Conservation (phyloP, 192 early-diverging fungal species). For the Chytriomyces sp. region DNA sequence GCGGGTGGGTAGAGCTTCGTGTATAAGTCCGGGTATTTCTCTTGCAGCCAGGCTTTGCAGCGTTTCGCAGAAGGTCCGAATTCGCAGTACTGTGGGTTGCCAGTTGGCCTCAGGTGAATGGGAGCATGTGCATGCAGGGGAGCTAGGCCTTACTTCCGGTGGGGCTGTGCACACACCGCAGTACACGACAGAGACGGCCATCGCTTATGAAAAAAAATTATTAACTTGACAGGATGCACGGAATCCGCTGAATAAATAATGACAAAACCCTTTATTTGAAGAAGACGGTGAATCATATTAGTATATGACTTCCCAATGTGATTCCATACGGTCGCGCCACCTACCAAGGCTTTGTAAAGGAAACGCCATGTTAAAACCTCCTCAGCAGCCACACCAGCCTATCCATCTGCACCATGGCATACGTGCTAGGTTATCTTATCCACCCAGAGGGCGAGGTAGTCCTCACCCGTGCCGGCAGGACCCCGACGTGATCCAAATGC, state of each 20-base stretch:
- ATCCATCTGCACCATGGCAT: slow-evolving; percentile 60
- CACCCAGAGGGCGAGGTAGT: slow-evolving; percentile 76
- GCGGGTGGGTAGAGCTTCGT: slow-evolving; percentile 57
- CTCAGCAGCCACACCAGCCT: slow-evolving; percentile 37
- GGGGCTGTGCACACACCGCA: slow-evolving; percentile 42
- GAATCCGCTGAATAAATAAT: too few relatives aligned
- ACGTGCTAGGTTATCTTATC: slow-evolving; percentile 61
- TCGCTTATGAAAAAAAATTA: background rate
- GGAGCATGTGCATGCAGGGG: background rate
- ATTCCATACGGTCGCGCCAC: too few relatives aligned
- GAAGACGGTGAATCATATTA: too few relatives aligned
- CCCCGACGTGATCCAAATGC: slow-evolving; percentile 71
- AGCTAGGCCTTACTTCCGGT: slow-evolving; percentile 31
- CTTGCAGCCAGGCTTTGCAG: slow-evolving; percentile 78
- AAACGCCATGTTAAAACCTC: too few relatives aligned
- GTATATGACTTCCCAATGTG: too few relatives aligned
- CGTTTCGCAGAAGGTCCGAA: slow-evolving; percentile 79
- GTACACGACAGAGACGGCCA: slow-evolving; percentile 14
- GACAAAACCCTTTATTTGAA: too few relatives aligned
- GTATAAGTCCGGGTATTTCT: slow-evolving; percentile 60
- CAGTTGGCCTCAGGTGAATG: background rate
- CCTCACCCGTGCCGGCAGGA: slow-evolving; percentile 59
- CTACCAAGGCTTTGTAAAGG: too few relatives aligned
- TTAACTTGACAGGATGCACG: too few relatives aligned
- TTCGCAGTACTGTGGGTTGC: slow-evolving; percentile 79